Evolutionary conservation across 495 filamentous ascomycete genomes (phyloP), one percentile per base, ranked within the genome.

Genomic region (Neurospora sp.): DNA sequence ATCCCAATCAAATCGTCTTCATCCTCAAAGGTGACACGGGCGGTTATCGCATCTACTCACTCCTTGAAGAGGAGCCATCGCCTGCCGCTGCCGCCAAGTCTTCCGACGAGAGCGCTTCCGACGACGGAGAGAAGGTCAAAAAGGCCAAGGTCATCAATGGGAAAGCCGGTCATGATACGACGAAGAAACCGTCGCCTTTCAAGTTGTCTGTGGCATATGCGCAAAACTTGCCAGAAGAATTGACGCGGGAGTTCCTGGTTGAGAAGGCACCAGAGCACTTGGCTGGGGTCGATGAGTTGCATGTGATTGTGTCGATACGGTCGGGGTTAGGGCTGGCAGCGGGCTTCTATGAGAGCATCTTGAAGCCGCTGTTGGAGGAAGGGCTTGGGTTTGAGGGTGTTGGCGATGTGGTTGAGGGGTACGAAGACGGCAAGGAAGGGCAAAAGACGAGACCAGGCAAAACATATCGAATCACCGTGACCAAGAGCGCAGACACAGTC

Each of bases 231-330:
- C 84, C 84, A 9, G 70, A 78, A 40, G 69, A 77, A 5, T 76
- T 81, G 20, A 76, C 81, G 1, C 54, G 79, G 39, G 75, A 77
- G 11, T 79, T 82, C 72, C 54, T 80, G 18, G 72, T 82, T 31
- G 70, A 74, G 38, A 73, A 70, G 9, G 72, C 81, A 41, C 85
- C 84, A 1, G 62, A 73, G 8, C 78, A 85, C 70, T 74, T 88
- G n/a, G 74, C 75, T 14, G 72, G 72, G 4, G 73, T 78, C 8
- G 74, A 71, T 23, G 75, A 78, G 7, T 41, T 93, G 1, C 87
- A 93, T 74, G 81, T 96, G 62, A 77, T 97, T 39, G 84, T 97
- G 70, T 97, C 94, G 6, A 91, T 88, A 0, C 79, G 78, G 11
- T 96, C 94, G 0, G 94, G 94, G 3, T 90, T 88, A 0, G 87